Evolutionary conservation across 768 basidiomycete species (phyloP).

Genomic region (Tricholoma terreum): DNA sequence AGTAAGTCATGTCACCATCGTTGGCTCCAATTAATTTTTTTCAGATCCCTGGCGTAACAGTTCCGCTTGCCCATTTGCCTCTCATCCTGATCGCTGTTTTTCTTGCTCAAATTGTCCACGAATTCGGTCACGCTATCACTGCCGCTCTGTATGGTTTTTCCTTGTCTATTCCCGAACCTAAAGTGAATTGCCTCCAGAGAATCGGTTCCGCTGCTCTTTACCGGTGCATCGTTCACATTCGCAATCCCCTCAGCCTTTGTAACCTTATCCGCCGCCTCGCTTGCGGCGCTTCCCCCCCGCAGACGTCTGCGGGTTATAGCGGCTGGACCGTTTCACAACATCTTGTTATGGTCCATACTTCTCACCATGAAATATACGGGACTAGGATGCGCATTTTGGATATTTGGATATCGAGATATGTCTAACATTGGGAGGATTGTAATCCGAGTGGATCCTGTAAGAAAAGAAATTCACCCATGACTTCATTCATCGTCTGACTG

Average conservation of each 20-base stretch:
- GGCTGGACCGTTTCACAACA: conserved; percentile 78
- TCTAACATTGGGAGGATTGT: conserved; percentile 53
- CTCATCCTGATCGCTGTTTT: conserved; percentile 61
- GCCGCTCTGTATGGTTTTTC: conserved; percentile 62
- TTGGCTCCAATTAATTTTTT: not conserved
- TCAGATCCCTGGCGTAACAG: conserved; percentile 81
- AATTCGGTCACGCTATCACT: conserved; percentile 74
- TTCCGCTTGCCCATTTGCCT: conserved; percentile 70
- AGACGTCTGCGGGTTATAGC: conserved; percentile 61
- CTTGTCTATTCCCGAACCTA: not conserved
- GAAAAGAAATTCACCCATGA: conserved; percentile 19
- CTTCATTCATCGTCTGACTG: not conserved
- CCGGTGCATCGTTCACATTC: conserved; percentile 59
- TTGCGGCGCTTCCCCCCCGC: conserved; percentile 37
- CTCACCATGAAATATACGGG: conserved; percentile 32
- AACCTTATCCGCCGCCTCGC: conserved; percentile 44
- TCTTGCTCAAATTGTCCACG: conserved; percentile 69
- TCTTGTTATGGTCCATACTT: conserved; percentile 54
- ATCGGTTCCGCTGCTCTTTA: conserved; percentile 54
- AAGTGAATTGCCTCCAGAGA: conserved; percentile 44
- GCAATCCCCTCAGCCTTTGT: conserved; percentile 77
- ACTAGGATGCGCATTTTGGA: conserved; percentile 25
- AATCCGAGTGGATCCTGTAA: conserved; percentile 48
- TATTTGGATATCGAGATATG: conserved; percentile 52
- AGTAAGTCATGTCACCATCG: conserved; percentile 21